phyloP scores from a whole-genome alignment of 805 yeast species.

The Nakazawaea ernobii region DNA sequence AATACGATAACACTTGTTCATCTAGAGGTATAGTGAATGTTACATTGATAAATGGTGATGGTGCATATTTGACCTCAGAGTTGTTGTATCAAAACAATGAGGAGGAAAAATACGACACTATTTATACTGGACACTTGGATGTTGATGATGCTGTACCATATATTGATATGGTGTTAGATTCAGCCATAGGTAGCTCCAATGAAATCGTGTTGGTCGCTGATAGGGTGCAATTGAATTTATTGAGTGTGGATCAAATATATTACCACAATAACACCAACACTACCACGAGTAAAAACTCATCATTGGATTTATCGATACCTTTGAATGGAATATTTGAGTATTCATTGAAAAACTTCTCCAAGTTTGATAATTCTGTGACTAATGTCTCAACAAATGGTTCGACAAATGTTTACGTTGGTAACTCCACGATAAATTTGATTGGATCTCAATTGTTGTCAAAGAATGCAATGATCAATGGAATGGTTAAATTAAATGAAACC shows the following conservation, averaged over 20 bases:
- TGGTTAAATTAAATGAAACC: slow-evolving; percentile 25
- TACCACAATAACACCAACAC: slow-evolving; percentile 22
- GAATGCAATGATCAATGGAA: slow-evolving; percentile 33
- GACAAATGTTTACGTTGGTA: slow-evolving; percentile 30
- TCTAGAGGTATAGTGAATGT: slow-evolving; percentile 76
- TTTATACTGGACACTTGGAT: slow-evolving; percentile 66
- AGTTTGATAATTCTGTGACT: slow-evolving; percentile 19
- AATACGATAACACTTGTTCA: slow-evolving; percentile 57
- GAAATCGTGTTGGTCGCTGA: slow-evolving; percentile 66
- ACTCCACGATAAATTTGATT: slow-evolving; percentile 38
- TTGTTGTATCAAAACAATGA: slow-evolving; percentile 76
- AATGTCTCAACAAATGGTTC: slow-evolving; percentile 9
- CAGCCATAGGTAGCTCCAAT: slow-evolving; percentile 21
- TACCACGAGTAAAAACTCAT: slow-evolving; percentile 17
- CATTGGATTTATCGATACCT: slow-evolving; percentile 20
- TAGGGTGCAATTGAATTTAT: slow-evolving; percentile 46
- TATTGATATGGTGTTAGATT: slow-evolving; percentile 34
- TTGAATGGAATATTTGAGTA: slow-evolving; percentile 84
- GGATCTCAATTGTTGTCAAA: slow-evolving; percentile 31
- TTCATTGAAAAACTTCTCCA: slow-evolving; percentile 60
- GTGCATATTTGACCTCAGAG: slow-evolving; percentile 32
- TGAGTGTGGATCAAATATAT: slow-evolving; percentile 36
- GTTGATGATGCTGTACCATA: slow-evolving; percentile 34
- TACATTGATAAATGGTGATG: slow-evolving; percentile 48
- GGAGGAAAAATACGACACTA: slow-evolving; percentile 70